Evolutionary conservation across 2,329 filamentous ascomycete species (phyloP), one percentile per base, ranked within the genome.

Genomic region (Diaporthe velutina): DNA sequence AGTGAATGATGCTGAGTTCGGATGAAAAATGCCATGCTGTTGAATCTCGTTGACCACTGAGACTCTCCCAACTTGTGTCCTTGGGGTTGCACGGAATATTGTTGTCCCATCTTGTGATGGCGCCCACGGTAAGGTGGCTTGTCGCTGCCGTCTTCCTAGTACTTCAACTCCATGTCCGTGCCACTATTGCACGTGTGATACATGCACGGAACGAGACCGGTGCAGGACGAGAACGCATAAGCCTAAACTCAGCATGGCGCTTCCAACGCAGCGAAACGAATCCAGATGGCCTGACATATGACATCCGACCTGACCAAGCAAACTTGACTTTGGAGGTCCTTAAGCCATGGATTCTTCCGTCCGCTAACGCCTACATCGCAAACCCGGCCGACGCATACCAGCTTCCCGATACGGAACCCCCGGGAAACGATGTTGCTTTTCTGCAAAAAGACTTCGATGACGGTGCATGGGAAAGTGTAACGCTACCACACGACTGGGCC

Each of bases 401-500:
- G 35, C 33, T 42, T 17, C 74, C 74, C 5, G 35, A 45, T 40
- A 22, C 55, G 4, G 64, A 61, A 0, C 71, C 74, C 7, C 74
- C 74, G 28, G 74, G 74, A n/a, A 48, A 55, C 22, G 73, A 70
- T 58, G 66, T 75, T 38, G 30, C 45, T 9, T 75, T 58, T 40
- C 33, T 73, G 30, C 64, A 75, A 52, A 70, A 25, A 35, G 55
- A 40, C 28, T 75, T 70, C 71, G 81, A 87, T 68, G 86, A 88
- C 72, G 80, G 74, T 15, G 55, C 76, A 0, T 88, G 86, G 86
- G 82, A 86, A 52, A 67, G 77, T 3, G 78, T 88, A 25, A 80
- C 80, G 12, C 78, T 88, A 9, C 86, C 87, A 0, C 87, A 88
- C 76, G 87, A 89, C 77, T 89, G 86, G 87, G 86, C 86, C 28